Conservation (phyloP, 2,329 filamentous ascomycete species). For the Ceratocystis lukuohia region DNA sequence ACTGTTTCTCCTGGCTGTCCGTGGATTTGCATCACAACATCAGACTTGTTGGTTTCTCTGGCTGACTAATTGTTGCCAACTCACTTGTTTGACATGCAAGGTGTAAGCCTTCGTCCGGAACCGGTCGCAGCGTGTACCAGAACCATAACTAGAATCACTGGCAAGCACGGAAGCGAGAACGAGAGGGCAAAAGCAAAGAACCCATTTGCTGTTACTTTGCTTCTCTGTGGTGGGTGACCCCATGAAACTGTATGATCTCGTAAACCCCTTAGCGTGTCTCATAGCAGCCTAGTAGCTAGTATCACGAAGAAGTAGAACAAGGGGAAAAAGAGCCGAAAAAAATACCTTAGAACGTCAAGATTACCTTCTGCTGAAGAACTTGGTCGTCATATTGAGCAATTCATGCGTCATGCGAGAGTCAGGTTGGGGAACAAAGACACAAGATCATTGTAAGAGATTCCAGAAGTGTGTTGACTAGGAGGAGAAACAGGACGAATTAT, state of each 20-base stretch:
- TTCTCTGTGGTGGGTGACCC: neutral
- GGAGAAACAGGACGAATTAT: neutral
- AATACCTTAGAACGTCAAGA: neutral
- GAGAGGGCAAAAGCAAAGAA: too few species aligned
- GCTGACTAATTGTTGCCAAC: neutral
- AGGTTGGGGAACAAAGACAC: neutral
- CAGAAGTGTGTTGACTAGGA: neutral
- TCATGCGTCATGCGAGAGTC: neutral
- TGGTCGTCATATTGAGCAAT: neutral
- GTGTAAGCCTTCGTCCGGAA: neutral
- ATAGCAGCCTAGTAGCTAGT: neutral
- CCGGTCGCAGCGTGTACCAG: neutral
- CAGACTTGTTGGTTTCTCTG: neutral
- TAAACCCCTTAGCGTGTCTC: neutral
- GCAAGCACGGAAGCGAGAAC: too few species aligned
- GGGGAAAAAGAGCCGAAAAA: neutral
- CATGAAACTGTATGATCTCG: neutral
- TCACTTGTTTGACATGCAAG: neutral
- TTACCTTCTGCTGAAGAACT: neutral
- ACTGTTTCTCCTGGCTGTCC: too few species aligned
- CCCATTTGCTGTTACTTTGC: neutral
- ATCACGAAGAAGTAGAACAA: neutral
- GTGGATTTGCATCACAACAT: neutral
- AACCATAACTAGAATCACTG: too few species aligned
- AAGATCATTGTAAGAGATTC: neutral